phyloP scores from a whole-genome alignment of 2,329 filamentous ascomycete species.

The Orbilia ellipsospora region DNA sequence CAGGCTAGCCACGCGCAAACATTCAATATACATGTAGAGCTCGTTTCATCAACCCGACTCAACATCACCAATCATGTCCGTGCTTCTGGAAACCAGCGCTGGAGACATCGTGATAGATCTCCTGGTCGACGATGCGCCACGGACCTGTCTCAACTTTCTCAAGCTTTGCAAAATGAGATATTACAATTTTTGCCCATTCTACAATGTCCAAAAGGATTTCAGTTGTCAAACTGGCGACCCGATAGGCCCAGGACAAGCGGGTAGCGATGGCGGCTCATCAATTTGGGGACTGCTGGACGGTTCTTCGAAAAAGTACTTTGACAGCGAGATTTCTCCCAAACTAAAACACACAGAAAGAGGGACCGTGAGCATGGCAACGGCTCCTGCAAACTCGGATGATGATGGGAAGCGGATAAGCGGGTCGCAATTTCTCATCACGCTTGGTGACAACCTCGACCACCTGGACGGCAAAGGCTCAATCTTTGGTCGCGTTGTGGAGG shows the following conservation, averaged over 20 bases:
- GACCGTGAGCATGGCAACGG: constrained; percentile 98
- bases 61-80: constrained; percentile 74
- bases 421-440: constrained; percentile 93
- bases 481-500: constrained; percentile 94
- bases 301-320: constrained; percentile 78
- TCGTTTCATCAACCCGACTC: no score
- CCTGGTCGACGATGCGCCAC: constrained; percentile 86
- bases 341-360: constrained; percentile 88
- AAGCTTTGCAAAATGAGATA: constrained; percentile 99
- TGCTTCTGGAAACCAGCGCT: constrained; percentile 88
- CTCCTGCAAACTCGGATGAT: constrained; percentile 70
- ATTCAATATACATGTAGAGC: no score
- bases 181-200: constrained; percentile 95
- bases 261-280: constrained; percentile 91
- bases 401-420: constrained; percentile 79
- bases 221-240: constrained; percentile 97
- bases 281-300: constrained; percentile 87
- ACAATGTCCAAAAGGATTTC: constrained; percentile 93
- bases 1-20: no score
- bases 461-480: constrained; percentile 93
- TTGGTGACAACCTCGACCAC: constrained; percentile 88
- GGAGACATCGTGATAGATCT: constrained; percentile 97
- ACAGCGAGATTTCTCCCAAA: constrained; percentile 84
- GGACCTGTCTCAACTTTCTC: constrained; percentile 95
- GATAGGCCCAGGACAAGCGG: constrained; percentile 81